Conservation (phyloP, 257 asterid species). For the Schizonepeta tenuifolia region DNA sequence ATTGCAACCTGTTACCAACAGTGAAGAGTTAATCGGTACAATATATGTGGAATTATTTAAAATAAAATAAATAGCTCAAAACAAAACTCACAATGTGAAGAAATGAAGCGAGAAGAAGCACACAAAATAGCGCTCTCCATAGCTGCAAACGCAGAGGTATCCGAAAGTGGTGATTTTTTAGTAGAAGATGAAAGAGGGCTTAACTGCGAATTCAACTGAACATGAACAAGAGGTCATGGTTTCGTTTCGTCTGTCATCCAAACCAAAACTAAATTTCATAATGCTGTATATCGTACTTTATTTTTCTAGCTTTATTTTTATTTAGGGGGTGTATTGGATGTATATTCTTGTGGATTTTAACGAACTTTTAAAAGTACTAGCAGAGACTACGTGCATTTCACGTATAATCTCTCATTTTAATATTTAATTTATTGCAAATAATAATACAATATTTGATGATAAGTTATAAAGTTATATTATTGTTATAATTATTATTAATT, state of each 20-base stretch:
- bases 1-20: slow-evolving; percentile 44
- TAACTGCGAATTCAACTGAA: neutral
- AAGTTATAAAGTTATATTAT: too few species aligned
- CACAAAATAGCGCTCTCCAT: slow-evolving; percentile 63
- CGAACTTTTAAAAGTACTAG: too few species aligned
- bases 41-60: neutral
- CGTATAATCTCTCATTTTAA: too few species aligned
- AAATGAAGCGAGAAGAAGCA: slow-evolving; percentile 51
- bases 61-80: neutral
- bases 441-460: too few species aligned
- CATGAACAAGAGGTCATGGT: slow-evolving; percentile 7
- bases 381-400: too few species aligned
- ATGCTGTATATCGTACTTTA: too few species aligned
- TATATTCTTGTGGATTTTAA: too few species aligned
- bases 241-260: neutral
- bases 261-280: too few species aligned
- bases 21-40: neutral
- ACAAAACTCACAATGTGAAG: slow-evolving; percentile 48
- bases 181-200: neutral
- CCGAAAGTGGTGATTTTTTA: neutral
- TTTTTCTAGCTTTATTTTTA: too few species aligned
- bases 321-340: too few species aligned
- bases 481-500: too few species aligned
- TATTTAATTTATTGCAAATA: too few species aligned
- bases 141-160: neutral